Conservation (phyloP, 495 filamentous ascomycete genomes). For the Penicillium cosmopolitanum region DNA sequence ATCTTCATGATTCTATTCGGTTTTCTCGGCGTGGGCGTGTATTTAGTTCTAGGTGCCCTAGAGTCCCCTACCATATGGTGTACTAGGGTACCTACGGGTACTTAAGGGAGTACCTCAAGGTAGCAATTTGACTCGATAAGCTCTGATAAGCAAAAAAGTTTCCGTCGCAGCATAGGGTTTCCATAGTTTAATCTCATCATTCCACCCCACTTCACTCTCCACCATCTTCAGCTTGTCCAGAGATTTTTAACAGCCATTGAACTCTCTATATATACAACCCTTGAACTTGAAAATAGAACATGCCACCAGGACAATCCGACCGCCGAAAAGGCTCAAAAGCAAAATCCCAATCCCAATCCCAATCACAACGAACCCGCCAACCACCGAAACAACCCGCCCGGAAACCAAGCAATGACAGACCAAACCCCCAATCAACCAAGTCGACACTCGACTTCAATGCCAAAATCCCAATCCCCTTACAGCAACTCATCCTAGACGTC, state of each 20-base stretch:
- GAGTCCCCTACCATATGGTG: too few relatives aligned
- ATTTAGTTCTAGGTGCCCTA: slow-evolving; percentile 3
- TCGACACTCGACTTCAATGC: slow-evolving; percentile 29
- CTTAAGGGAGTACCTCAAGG: neutral
- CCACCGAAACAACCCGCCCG: slow-evolving; percentile 21
- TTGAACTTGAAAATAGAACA: neutral
- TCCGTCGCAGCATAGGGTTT: neutral
- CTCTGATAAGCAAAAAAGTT: slow-evolving; percentile 20
- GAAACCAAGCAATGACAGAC: slow-evolving; percentile 15
- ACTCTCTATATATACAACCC: neutral
- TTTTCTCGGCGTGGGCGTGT: slow-evolving; percentile 19
- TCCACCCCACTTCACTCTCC: slow-evolving; percentile 6
- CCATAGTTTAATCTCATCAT: neutral
- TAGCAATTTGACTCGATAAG: slow-evolving; percentile 25
- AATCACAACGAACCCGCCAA: slow-evolving; percentile 9
- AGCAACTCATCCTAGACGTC: slow-evolving; percentile 77
- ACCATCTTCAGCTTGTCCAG: too few relatives aligned
- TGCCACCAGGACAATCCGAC: slow-evolving; percentile 14
- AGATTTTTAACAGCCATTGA: neutral
- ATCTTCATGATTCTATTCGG: slow-evolving; percentile 20
- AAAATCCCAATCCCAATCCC: slow-evolving; percentile 7
- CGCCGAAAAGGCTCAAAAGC: slow-evolving; percentile 14
- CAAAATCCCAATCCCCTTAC: slow-evolving; percentile 53
- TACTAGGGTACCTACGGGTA: neutral
- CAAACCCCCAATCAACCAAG: neutral